Conservation (phyloP, 306 rosid species). For the Canavalia ensiformis region DNA sequence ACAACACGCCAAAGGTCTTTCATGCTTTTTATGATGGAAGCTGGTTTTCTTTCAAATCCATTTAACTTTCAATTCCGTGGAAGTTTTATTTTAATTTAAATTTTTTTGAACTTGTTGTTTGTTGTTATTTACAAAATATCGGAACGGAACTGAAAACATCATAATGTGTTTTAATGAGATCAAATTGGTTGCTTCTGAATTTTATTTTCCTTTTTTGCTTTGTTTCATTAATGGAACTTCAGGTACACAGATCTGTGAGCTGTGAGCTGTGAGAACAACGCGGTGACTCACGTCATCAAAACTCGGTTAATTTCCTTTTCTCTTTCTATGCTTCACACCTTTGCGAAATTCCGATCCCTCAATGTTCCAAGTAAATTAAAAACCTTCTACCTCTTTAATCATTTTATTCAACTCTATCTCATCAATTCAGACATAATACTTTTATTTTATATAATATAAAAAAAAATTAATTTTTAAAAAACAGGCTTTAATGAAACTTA, state of each 20-base stretch:
- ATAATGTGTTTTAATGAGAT: slow-evolving; percentile 37
- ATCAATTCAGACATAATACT: slow-evolving; percentile 18
- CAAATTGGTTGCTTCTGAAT: slow-evolving; percentile 40
- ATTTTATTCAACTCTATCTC: background rate
- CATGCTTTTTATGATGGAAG: background rate
- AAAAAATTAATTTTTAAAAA: slow-evolving; percentile 26
- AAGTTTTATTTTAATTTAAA: background rate
- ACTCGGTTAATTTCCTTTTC: slow-evolving; percentile 1
- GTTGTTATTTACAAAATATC: slow-evolving; percentile 6
- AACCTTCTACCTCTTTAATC: slow-evolving; percentile 21
- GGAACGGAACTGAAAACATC: slow-evolving; percentile 46
- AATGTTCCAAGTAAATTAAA: slow-evolving; percentile 51
- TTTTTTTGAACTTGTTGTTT: background rate
- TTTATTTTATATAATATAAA: no score
- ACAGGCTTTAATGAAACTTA: slow-evolving; percentile 39
- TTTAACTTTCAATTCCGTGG: background rate
- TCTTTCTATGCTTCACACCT: background rate
- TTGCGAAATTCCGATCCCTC: slow-evolving; percentile 49
- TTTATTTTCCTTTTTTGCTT: slow-evolving; percentile 34
- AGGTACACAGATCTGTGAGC: slow-evolving; percentile 66
- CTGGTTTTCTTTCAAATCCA: background rate
- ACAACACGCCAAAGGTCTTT: background rate
- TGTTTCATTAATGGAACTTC: slow-evolving; percentile 50
- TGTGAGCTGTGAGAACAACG: slow-evolving; percentile 12
- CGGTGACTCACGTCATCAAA: slow-evolving; percentile 26